These are phyloP conservation scores for Coemansia sp. DNA, from an alignment of 192 early-diverging fungal species.

Conservation along the genomic window DNA sequence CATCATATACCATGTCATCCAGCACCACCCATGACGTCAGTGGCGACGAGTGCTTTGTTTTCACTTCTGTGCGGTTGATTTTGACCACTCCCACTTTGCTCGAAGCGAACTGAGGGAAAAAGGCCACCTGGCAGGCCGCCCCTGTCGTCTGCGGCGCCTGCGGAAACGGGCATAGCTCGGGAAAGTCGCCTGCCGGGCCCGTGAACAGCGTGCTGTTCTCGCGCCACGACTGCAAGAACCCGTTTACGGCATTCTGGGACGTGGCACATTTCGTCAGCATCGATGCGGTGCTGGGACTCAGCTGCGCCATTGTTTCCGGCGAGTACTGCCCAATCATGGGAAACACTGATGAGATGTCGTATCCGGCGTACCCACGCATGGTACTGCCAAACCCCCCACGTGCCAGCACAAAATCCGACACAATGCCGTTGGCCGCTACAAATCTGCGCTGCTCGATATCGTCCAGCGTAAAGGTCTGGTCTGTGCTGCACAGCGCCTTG, in stretches of 20 bases:
- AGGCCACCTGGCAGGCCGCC: conserved; percentile 21
- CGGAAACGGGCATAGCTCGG: conserved; percentile 41
- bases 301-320: conserved; percentile 9
- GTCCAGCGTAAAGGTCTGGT: conserved; percentile 42
- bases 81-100: conserved; percentile 44
- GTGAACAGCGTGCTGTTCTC: conserved; percentile 25
- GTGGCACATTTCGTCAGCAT: conserved; percentile 32
- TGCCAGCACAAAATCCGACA: conserved; percentile 45
- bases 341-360: conserved; percentile 42
- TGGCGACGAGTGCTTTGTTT: conserved; percentile 19
- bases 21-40: conserved; percentile 41
- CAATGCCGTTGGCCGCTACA: conserved; percentile 48
- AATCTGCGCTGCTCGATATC: conserved; percentile 29
- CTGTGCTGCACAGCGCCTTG: conserved; percentile 47
- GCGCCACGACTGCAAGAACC: conserved; percentile 33
- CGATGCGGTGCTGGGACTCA: conserved; percentile 3
- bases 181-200: conserved; percentile 16
- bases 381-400: conserved; percentile 25
- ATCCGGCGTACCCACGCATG: conserved; percentile 48
- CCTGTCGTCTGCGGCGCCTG: conserved; percentile 46
- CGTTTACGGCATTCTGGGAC: conserved; percentile 8
- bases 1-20: conserved; percentile 35
- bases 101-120: conserved; percentile 28
- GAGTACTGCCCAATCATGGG: conserved; percentile 39
- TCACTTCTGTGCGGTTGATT: conserved; percentile 27